Percentiles rank a stretch among this genome's conserved stretches.
phyloP scores from a whole-genome alignment of 768 basidiomycete genomes.

The Russula vinacea region DNA sequence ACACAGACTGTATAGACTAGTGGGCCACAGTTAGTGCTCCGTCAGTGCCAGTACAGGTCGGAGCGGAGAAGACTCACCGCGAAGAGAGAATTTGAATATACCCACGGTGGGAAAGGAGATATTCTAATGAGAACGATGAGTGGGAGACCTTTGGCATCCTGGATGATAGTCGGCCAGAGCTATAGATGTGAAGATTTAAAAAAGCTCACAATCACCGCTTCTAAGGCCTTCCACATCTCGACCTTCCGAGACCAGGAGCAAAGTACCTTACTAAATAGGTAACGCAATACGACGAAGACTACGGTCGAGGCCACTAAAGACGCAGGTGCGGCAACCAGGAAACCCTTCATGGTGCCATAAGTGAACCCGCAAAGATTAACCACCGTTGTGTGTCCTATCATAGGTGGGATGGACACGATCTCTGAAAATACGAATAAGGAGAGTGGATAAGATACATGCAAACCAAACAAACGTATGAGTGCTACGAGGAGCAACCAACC shows the following conservation, averaged over 20 bases:
- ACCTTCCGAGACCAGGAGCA: constrained; percentile 59
- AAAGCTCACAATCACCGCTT: constrained; percentile 62
- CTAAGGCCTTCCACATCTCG: constrained; percentile 74
- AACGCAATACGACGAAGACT: constrained; percentile 58
- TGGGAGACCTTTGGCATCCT: constrained; percentile 76
- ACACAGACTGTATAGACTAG: constrained; percentile 70
- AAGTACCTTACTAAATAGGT: constrained; percentile 54
- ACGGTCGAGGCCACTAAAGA: constrained; percentile 63
- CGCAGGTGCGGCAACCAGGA: constrained; percentile 57
- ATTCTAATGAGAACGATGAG: constrained; percentile 77
- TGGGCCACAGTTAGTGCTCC: constrained; percentile 1
- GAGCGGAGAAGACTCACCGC: constrained; percentile 49
- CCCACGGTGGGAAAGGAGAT: constrained; percentile 84
- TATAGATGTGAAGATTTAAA: constrained; percentile 2
- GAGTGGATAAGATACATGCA: not conserved
- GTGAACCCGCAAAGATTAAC: constrained; percentile 76
- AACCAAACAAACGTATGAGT: constrained; percentile 48
- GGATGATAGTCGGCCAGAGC: constrained; percentile 7
- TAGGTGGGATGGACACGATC: constrained; percentile 53
- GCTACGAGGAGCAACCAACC: constrained; percentile 59
- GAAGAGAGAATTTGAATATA: constrained; percentile 79
- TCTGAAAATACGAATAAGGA: constrained; percentile 35
- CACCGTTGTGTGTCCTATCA: constrained; percentile 64
- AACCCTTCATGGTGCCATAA: constrained; percentile 77
- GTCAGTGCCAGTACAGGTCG: not conserved